Evolutionary conservation across 345 rosid species (phyloP).

Genomic region (Fremontodendron californicum): DNA sequence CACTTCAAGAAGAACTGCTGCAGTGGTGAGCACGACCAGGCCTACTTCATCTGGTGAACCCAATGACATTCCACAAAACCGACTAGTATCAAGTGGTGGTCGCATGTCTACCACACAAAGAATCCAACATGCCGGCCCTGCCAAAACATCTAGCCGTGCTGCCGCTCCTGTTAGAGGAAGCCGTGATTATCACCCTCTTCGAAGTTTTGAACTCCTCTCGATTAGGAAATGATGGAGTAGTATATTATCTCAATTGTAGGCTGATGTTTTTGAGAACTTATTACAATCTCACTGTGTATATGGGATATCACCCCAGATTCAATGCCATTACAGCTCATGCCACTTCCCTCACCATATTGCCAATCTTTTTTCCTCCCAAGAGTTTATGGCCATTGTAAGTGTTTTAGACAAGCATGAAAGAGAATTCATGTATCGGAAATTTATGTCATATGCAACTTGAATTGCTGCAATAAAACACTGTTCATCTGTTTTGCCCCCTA

Average conservation of each 20-base stretch:
- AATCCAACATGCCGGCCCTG: conserved; percentile 39
- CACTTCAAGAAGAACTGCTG: conserved; percentile 61
- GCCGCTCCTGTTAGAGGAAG: conserved; percentile 38
- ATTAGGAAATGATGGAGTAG: conserved; percentile 41
- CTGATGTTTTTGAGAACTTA: neutral
- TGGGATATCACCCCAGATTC: conserved; percentile 17
- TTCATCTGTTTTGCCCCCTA: neutral
- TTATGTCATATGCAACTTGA: conserved; percentile 14
- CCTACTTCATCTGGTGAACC: conserved; percentile 77
- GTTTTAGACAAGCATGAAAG: neutral
- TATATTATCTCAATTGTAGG: neutral
- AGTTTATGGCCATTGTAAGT: conserved; percentile 22
- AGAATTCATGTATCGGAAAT: conserved; percentile 17
- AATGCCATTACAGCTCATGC: conserved; percentile 9
- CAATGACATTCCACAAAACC: conserved; percentile 52
- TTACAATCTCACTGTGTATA: conserved; percentile 15
- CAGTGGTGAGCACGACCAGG: conserved; percentile 42
- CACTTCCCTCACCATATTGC: neutral
- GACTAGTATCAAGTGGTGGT: conserved; percentile 53
- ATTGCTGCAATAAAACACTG: conserved; percentile 15
- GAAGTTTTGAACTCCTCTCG: conserved; percentile 66
- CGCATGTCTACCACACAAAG: conserved; percentile 63
- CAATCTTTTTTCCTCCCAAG: neutral
- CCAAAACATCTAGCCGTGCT: conserved; percentile 52
- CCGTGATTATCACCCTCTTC: conserved; percentile 49